A percentile compares a stretch with the other conserved stretches of the same genome.
Conservation (phyloP, 2,329 filamentous ascomycete species). For the Bipolaris oryzae region DNA sequence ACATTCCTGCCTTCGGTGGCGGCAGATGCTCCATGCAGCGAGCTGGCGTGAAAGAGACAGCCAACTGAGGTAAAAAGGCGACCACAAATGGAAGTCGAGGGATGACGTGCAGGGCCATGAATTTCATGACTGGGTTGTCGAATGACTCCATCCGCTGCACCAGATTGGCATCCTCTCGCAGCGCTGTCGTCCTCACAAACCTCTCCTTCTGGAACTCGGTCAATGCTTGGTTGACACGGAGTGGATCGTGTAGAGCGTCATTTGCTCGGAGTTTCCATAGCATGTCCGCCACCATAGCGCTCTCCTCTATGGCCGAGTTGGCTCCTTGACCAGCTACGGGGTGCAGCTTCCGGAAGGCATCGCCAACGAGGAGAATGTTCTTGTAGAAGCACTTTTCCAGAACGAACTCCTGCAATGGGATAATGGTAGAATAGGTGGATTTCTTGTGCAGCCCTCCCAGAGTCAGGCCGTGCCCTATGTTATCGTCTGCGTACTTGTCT, state of each 20-base stretch:
- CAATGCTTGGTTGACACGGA: neutral
- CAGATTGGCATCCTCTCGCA: neutral
- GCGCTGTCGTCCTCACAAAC: neutral
- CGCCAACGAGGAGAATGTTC: neutral
- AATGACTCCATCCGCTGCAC: neutral
- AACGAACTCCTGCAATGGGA: neutral
- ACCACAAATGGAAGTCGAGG: too few relatives aligned
- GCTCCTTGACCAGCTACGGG: neutral
- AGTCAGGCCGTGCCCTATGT: constrained; percentile 4
- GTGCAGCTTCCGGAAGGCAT: neutral
- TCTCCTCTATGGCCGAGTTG: neutral
- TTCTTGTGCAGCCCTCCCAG: constrained; percentile 5
- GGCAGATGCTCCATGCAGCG: too few relatives aligned
- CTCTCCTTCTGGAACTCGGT: neutral
- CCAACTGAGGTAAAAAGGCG: too few relatives aligned
- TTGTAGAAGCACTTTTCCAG: neutral
- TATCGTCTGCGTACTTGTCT: constrained; percentile 2
- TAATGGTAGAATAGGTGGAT: constrained; percentile 2
- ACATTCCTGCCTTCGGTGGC: too few relatives aligned
- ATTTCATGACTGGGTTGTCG: neutral
- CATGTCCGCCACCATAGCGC: neutral
- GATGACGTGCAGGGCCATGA: too few relatives aligned
- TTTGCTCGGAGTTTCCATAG: neutral
- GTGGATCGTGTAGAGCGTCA: neutral
- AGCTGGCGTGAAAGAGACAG: too few relatives aligned